phyloP scores from a whole-genome alignment of 345 rosid genomes.

The Bruguiera sexangula region DNA sequence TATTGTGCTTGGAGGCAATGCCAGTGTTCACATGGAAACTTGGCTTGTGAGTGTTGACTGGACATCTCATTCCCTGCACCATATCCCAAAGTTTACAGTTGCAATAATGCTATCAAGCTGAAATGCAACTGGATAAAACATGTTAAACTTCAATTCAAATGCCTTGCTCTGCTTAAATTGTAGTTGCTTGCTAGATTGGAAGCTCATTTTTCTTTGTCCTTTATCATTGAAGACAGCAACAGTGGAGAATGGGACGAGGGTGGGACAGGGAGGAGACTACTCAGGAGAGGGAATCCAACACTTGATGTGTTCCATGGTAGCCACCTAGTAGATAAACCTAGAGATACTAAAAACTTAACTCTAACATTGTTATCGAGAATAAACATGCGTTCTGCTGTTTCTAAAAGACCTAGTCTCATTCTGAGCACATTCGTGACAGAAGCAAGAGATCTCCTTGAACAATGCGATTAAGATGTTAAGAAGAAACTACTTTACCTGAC shows the following conservation, averaged over 20 bases:
- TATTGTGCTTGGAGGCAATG: slow-evolving; percentile 46
- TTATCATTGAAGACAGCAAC: background rate
- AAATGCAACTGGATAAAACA: background rate
- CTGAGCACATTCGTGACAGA: background rate
- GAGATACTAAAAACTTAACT: no score
- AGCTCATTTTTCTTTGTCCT: background rate
- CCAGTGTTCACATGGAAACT: slow-evolving; percentile 94
- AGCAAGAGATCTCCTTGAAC: background rate
- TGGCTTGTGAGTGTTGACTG: slow-evolving; percentile 89
- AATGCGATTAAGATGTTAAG: background rate
- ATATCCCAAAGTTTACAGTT: background rate
- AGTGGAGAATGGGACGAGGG: background rate
- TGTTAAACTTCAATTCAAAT: background rate
- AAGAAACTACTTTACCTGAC: slow-evolving; percentile 63
- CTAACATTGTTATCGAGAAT: no score
- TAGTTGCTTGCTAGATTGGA: background rate
- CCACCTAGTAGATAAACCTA: no score
- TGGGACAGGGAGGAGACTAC: no score
- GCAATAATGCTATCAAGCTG: no score
- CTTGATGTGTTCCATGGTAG: no score
- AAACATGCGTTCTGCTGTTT: no score
- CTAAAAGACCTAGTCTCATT: background rate
- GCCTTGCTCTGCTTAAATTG: background rate
- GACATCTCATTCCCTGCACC: slow-evolving; percentile 94
- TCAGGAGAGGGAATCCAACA: no score